Conservation (phyloP, 768 basidiomycete species). For the Xerocomus brunneocitrinus region DNA sequence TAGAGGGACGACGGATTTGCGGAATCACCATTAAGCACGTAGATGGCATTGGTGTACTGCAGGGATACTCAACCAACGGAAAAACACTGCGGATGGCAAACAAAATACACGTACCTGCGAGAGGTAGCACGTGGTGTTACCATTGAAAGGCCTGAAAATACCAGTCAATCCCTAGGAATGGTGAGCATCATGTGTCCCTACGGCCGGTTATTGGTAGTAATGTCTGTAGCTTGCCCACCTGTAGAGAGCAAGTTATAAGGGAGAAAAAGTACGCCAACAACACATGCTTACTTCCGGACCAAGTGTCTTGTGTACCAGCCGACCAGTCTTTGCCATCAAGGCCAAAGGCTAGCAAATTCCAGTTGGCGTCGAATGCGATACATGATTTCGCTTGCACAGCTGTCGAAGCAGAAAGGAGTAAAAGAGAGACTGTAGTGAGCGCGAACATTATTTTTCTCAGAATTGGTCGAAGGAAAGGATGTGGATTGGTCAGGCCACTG, state of each 20-base stretch:
- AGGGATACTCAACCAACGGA: slow-evolving; percentile 4
- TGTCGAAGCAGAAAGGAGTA: slow-evolving; percentile 34
- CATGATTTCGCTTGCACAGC: slow-evolving; percentile 49
- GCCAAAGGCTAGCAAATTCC: slow-evolving; percentile 82
- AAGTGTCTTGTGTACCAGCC: slow-evolving; percentile 65
- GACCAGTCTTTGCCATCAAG: slow-evolving; percentile 81
- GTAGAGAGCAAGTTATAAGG: slow-evolving; percentile 3
- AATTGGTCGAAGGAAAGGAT: slow-evolving; percentile 1
- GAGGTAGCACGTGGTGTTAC: slow-evolving; percentile 68
- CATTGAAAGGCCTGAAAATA: slow-evolving; percentile 56
- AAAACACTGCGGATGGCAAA: neutral
- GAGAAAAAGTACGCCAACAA: neutral
- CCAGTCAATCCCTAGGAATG: neutral
- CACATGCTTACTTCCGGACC: slow-evolving; percentile 50
- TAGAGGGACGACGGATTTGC: slow-evolving; percentile 65
- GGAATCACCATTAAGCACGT: slow-evolving; percentile 75
- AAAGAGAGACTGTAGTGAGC: slow-evolving; percentile 53
- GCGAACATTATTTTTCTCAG: slow-evolving; percentile 30
- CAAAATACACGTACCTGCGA: slow-evolving; percentile 46
- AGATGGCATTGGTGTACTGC: slow-evolving; percentile 82
- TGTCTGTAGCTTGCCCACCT: slow-evolving; percentile 48
- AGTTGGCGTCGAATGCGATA: slow-evolving; percentile 71
- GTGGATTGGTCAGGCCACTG: neutral
- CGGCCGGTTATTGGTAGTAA: slow-evolving; percentile 76
- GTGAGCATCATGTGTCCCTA: slow-evolving; percentile 35